Percentiles rank a stretch among this genome's conserved stretches.
phyloP scores from a whole-genome alignment of 2,329 filamentous ascomycete genomes.

The Ophiocordyceps unilateralis region DNA sequence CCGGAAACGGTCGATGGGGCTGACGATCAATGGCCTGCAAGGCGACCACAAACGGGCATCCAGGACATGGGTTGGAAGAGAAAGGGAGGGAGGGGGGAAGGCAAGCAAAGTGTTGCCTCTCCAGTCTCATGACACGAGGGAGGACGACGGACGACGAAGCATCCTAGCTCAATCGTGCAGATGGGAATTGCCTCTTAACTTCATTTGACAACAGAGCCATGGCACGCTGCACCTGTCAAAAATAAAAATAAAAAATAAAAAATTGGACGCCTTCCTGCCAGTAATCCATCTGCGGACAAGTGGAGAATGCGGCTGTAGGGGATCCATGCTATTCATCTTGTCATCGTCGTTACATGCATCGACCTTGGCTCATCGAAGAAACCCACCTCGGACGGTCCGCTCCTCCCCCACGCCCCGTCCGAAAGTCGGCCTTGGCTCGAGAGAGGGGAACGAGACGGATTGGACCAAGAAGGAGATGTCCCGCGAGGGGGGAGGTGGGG shows the following conservation, averaged over 20 bases:
- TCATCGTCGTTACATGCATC: neutral
- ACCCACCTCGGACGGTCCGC: too few species aligned
- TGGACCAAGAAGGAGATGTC: neutral
- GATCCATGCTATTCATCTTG: neutral
- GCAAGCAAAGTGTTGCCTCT: neutral
- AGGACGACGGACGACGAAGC: neutral
- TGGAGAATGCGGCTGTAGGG: too few species aligned
- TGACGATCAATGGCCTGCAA: neutral
- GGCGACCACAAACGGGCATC: neutral
- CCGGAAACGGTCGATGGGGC: neutral
- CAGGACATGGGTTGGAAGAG: neutral
- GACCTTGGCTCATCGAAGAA: neutral
- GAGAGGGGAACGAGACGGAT: neutral
- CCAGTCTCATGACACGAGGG: constrained; percentile 2
- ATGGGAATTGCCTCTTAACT: neutral
- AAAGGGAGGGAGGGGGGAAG: neutral
- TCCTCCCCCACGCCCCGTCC: neutral
- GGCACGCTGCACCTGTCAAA: neutral
- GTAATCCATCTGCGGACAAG: neutral
- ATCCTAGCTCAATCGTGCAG: neutral
- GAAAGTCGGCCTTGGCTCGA: neutral
- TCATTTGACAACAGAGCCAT: neutral
- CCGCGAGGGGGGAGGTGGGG: neutral
- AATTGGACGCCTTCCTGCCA: neutral
- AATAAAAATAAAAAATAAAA: too few species aligned